Conservation (phyloP, 177 flowering plant genomes). For the Telopea speciosissima region DNA sequence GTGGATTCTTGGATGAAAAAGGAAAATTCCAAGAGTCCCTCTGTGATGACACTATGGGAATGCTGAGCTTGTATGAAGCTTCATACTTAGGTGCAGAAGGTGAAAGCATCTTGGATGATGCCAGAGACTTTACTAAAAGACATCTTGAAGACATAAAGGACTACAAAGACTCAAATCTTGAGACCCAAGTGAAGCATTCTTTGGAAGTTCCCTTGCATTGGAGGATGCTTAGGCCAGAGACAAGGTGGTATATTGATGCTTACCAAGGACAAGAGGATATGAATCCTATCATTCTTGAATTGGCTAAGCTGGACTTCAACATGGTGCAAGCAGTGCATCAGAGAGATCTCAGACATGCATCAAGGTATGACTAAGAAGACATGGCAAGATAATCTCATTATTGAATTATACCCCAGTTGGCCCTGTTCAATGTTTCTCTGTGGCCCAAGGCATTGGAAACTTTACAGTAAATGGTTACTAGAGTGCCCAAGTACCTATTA, state of each 20-base stretch:
- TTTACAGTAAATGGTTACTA: no score
- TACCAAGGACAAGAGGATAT: background rate
- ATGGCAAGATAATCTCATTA: background rate
- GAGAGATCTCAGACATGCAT: background rate
- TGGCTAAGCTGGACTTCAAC: conserved; percentile 6
- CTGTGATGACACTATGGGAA: conserved; percentile 24
- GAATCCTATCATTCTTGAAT: background rate
- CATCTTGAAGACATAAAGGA: conserved; percentile 13
- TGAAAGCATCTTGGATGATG: conserved; percentile 34
- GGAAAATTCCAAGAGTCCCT: conserved; percentile 17
- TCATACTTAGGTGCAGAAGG: conserved; percentile 26
- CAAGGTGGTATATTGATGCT: conserved; percentile 7
- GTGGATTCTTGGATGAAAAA: conserved; percentile 19
- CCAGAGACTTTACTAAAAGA: conserved; percentile 19
- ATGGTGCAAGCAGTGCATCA: conserved; percentile 9
- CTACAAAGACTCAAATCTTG: background rate
- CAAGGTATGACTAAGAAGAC: conserved; percentile 1
- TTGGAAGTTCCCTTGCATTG: conserved; percentile 7
- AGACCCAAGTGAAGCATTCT: conserved; percentile 5
- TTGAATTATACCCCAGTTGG: background rate
- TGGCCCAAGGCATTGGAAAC: no score
- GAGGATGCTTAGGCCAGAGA: conserved; percentile 1
- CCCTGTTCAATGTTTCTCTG: no score
- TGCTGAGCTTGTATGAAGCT: conserved; percentile 49
- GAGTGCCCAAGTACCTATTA: no score